A percentile compares a stretch with the other conserved stretches of the same genome.
Evolutionary conservation across 2,329 filamentous ascomycete species (phyloP).

Genomic region (Fusarium sp.): DNA sequence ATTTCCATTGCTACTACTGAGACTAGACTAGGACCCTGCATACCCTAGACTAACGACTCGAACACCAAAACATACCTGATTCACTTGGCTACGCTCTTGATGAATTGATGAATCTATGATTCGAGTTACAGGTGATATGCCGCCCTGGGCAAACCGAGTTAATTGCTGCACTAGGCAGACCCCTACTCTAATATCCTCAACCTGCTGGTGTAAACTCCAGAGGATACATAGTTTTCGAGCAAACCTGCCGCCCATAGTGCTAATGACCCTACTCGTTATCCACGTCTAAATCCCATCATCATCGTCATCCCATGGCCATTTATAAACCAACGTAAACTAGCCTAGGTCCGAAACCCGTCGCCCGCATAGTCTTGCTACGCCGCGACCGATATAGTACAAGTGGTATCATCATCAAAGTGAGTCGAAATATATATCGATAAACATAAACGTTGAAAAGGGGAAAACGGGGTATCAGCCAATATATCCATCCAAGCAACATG

Average conservation of each 20-base stretch:
- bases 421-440: conserved; percentile 29
- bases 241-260: conserved; percentile 34
- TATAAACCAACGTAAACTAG: conserved; percentile 2
- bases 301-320: conserved; percentile 25
- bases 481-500: conserved; percentile 25
- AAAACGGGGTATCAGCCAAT: conserved; percentile 36
- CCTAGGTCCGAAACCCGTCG: conserved; percentile 3
- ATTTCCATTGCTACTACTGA: too few species aligned
- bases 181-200: neutral
- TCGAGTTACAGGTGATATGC: neutral
- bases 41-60: too few species aligned
- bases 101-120: too few species aligned
- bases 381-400: conserved; percentile 20
- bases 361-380: conserved; percentile 40
- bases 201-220: neutral
- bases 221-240: conserved; percentile 30
- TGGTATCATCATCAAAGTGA: conserved; percentile 46
- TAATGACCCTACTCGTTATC: conserved; percentile 1
- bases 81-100: too few species aligned
- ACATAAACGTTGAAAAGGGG: conserved; percentile 30
- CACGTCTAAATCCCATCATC: conserved; percentile 12
- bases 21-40: too few species aligned
- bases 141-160: conserved; percentile 21
- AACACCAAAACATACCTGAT: too few species aligned
- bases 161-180: conserved; percentile 10